Percentiles rank a stretch among this genome's conserved stretches.
phyloP scores from a whole-genome alignment of 371 early-diverging fungal genomes.

The Zopfochytrium polystomum region DNA sequence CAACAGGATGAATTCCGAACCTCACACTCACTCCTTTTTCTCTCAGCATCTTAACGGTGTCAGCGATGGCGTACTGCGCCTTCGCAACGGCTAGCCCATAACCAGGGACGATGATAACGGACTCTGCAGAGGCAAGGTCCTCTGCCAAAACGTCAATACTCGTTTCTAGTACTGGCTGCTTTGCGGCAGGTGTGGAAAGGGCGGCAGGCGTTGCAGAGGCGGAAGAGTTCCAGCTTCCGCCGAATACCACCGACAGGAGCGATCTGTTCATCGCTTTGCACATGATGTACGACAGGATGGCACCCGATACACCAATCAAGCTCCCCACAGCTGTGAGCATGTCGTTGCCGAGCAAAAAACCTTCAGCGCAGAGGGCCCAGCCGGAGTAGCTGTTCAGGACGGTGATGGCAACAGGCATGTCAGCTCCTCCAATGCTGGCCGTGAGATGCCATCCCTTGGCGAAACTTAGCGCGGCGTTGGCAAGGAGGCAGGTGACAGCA shows the following conservation, averaged over 20 bases:
- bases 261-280: conserved; percentile 42
- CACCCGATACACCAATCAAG: conserved; percentile 36
- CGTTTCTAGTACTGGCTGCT: conserved; percentile 21
- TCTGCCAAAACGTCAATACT: conserved; percentile 22
- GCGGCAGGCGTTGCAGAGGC: conserved; percentile 14
- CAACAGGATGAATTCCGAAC: conserved; percentile 41
- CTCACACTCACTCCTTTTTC: conserved; percentile 26
- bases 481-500: conserved; percentile 21
- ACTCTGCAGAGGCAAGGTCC: conserved; percentile 27
- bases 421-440: conserved; percentile 33
- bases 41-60: conserved; percentile 29
- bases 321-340: conserved; percentile 30
- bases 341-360: conserved; percentile 31
- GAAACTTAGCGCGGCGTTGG: conserved; percentile 27
- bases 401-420: conserved; percentile 39
- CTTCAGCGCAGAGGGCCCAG: conserved; percentile 38
- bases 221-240: conserved; percentile 24
- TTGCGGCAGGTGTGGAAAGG: not conserved
- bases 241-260: conserved; percentile 32
- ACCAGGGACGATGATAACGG: conserved; percentile 36
- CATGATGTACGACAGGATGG: conserved; percentile 36
- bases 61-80: conserved; percentile 38
- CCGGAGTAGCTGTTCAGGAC: conserved; percentile 35
- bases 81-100: conserved; percentile 40
- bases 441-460: conserved; percentile 33